A percentile compares a stretch with the other conserved stretches of the same genome.
Conservation (phyloP, 2,329 filamentous ascomycete species). For the Trichoderma citrinoviride region DNA sequence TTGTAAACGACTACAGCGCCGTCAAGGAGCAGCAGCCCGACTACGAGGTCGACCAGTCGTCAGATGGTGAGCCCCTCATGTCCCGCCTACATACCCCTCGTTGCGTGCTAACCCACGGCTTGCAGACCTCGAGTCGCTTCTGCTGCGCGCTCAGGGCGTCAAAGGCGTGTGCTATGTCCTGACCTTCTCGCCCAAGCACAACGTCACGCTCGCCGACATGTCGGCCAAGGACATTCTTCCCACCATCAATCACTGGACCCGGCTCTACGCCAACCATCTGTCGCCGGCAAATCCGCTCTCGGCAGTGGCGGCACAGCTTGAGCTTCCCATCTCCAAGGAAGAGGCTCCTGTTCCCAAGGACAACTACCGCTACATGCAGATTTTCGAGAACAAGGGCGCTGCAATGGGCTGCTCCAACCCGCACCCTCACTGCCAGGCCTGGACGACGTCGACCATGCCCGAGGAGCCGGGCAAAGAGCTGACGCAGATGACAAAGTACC, state of each 20-base stretch:
- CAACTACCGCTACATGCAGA: conserved; percentile 96
- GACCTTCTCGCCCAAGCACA: conserved; percentile 87
- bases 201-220: conserved; percentile 91
- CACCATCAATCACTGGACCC: conserved; percentile 86
- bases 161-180: conserved; percentile 97
- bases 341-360: conserved; percentile 54
- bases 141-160: conserved; percentile 80
- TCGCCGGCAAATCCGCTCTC: conserved; percentile 66
- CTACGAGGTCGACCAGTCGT: conserved; percentile 53
- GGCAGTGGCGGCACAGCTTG: conserved; percentile 39
- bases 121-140: conserved; percentile 67
- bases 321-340: conserved; percentile 40
- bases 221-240: conserved; percentile 71
- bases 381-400: conserved; percentile 97
- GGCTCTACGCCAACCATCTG: conserved; percentile 80
- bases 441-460: conserved; percentile 87
- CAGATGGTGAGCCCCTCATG: conserved; percentile 33
- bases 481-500: conserved; percentile 74
- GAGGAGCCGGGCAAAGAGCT: conserved; percentile 85
- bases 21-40: conserved; percentile 90
- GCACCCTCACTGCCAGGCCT: conserved; percentile 94
- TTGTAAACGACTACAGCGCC: conserved; percentile 96
- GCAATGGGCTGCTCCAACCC: conserved; percentile 99
- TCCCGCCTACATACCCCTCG: background rate
- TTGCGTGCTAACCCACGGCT: background rate